Base-by-base conservation (phyloP, 176 grass and related monocot species). In the Thinopyrum elongatum region DNA sequence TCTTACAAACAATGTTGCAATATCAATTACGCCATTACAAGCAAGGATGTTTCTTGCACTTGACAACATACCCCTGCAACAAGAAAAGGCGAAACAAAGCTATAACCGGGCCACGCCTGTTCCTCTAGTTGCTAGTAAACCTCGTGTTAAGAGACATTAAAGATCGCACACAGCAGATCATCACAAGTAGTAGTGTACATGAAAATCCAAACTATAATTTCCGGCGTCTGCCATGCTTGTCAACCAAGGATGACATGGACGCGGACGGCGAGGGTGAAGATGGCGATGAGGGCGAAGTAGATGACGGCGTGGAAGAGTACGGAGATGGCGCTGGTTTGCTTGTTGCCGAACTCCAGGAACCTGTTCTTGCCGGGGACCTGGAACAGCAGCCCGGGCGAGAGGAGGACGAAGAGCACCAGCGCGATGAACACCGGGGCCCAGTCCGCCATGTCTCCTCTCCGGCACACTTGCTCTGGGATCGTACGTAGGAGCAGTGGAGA, bases 401-500 rank as follows among this genome's bases (percentile, higher is more conserved):
- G 93, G 36, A 98, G 82, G 84, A 98, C 93, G 92, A 98, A 98
- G 57, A 98, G 89, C 70, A 98, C 57, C 46, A 95, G 82, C 28
- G 82, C 88, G 77, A 97, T 91, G 79, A 97, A 89, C 86, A 97
- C 91, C 8, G 92, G 92, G 0, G 23, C 95, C 95, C 95, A 97
- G 42, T 97, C 95, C 60, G 87, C 62, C 95, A 97, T 95, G 16
- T 0, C 66, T 58, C 53, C 34, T 5, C 55, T 3, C 30, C 2
- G 15, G 8, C 8, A 58, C 29, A 19, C 65, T 68, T 3, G 35
- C 53, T 57, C 16, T 34, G 38, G 49, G 82, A 22, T 76, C 51
- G 36, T 84, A 72, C 46, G 46, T 47, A 15, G 44, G 46, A 68
- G 23, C 78, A 78, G 64, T 63, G 49, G 49, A 34, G 30, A 62